phyloP scores from a whole-genome alignment of 495 filamentous ascomycete species.

The Neurospora pannonica region DNA sequence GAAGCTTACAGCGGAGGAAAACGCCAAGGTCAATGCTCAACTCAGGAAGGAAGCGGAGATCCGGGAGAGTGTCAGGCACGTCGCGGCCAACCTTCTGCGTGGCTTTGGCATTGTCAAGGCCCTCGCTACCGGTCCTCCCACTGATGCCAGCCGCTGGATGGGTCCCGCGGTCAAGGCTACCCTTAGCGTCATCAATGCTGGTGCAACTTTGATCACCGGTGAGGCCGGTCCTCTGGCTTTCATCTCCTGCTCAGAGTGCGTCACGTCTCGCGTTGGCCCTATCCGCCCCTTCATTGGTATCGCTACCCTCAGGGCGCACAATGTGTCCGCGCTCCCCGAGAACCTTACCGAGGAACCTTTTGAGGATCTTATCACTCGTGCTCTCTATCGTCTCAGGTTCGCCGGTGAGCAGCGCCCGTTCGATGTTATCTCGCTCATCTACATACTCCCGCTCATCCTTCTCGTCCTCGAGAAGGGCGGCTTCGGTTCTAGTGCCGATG shows the following conservation, averaged over 20 bases:
- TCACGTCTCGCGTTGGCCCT: constrained; percentile 65
- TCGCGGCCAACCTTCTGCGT: constrained; percentile 60
- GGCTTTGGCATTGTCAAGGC: constrained; percentile 76
- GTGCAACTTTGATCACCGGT: constrained; percentile 71
- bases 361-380: constrained; percentile 76
- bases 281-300: constrained; percentile 75
- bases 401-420: constrained; percentile 86
- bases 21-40: constrained; percentile 82
- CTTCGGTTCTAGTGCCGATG: constrained; percentile 60
- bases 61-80: constrained; percentile 53
- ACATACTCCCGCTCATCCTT: constrained; percentile 74
- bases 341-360: constrained; percentile 69
- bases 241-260: constrained; percentile 61
- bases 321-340: constrained; percentile 58
- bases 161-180: constrained; percentile 63
- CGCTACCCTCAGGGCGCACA: constrained; percentile 71
- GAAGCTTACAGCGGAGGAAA: constrained; percentile 84
- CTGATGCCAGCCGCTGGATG: constrained; percentile 78
- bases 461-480: constrained; percentile 68
- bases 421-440: constrained; percentile 74
- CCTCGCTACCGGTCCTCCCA: constrained; percentile 76
- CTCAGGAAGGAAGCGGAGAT: constrained; percentile 77
- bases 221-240: constrained; percentile 71
- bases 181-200: constrained; percentile 62
- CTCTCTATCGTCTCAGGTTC: constrained; percentile 84